Conservation (phyloP, 2,329 filamentous ascomycete genomes). For the Fusarium poae region DNA sequence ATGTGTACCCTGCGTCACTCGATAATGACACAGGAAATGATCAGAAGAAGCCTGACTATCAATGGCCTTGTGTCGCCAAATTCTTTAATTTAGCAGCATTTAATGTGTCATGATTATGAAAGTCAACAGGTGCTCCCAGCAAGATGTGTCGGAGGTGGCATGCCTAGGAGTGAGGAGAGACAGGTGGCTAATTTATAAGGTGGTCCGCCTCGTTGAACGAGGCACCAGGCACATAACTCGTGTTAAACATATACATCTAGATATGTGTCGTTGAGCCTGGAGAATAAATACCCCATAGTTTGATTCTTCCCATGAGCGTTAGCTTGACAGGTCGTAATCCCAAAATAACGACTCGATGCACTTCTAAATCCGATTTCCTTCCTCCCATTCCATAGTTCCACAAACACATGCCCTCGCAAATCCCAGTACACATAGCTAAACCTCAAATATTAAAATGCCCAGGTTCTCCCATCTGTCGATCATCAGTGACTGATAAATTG, state of each 20-base stretch:
- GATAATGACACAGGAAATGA: not conserved
- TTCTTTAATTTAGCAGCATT: not conserved
- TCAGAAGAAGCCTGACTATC: accelerated
- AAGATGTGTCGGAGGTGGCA: not conserved
- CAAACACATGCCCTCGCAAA: too few species aligned
- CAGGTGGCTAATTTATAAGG: not conserved
- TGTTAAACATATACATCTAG: not conserved
- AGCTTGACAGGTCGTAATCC: not conserved
- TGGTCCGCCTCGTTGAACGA: not conserved
- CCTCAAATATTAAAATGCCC: not conserved
- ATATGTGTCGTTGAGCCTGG: not conserved
- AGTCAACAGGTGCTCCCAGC: not conserved
- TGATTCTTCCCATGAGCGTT: not conserved
- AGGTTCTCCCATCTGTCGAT: not conserved
- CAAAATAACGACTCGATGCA: not conserved
- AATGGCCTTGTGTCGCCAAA: accelerated
- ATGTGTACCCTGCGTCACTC: not conserved
- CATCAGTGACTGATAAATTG: not conserved
- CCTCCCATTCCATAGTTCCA: not conserved
- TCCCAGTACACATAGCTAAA: too few species aligned
- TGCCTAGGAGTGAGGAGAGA: not conserved
- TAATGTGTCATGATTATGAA: not conserved
- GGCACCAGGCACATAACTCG: not conserved
- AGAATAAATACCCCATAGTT: not conserved
- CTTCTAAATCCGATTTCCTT: not conserved